Percentiles rank a stretch among this genome's conserved stretches.
phyloP scores from a whole-genome alignment of 352 stramenopile species.

The Phytophthora chlamydospora region DNA sequence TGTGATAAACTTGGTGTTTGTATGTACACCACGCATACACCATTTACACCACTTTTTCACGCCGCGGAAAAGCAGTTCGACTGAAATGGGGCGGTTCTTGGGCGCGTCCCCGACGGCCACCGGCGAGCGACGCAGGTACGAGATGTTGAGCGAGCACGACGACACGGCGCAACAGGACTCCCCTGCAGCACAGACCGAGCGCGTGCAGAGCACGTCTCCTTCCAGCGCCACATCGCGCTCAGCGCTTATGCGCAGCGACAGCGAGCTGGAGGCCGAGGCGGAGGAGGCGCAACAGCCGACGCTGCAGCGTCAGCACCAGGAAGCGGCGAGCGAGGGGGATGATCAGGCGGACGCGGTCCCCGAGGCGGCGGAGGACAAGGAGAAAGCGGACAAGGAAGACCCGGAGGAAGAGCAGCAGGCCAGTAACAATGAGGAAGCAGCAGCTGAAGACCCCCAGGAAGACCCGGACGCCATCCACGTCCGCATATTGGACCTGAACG shows the following conservation, averaged over 20 bases:
- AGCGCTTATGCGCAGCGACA: conserved; percentile 41
- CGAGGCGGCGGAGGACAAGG: conserved; percentile 18
- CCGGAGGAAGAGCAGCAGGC: conserved; percentile 10
- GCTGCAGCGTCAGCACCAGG: conserved; percentile 33
- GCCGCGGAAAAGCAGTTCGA: conserved; percentile 11
- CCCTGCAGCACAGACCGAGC: conserved; percentile 3
- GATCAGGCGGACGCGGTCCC: conserved; percentile 14
- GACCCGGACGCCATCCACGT: conserved; percentile 57
- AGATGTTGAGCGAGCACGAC: conserved; percentile 52
- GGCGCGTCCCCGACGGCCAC: conserved; percentile 39
- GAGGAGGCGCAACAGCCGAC: conserved; percentile 29
- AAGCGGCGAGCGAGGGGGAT: conserved; percentile 20
- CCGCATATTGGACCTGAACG: conserved; percentile 84
- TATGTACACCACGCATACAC: too few relatives aligned
- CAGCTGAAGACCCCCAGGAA: conserved; percentile 18
- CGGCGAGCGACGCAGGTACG: conserved; percentile 61
- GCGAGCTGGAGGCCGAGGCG: conserved; percentile 26
- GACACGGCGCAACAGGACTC: conserved; percentile 5
- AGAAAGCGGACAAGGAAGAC: conserved; percentile 8
- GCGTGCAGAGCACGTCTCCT: conserved; percentile 3
- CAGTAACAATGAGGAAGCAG: conserved; percentile 12
- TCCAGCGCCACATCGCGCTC: conserved; percentile 23
- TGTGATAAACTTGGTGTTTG: too few relatives aligned
- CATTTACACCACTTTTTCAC: too few relatives aligned
- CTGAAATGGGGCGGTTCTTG: conserved; percentile 71